These are phyloP conservation scores for Gillenia trifoliata DNA, from an alignment of 306 rosid genomes.

Conservation along the genomic window DNA sequence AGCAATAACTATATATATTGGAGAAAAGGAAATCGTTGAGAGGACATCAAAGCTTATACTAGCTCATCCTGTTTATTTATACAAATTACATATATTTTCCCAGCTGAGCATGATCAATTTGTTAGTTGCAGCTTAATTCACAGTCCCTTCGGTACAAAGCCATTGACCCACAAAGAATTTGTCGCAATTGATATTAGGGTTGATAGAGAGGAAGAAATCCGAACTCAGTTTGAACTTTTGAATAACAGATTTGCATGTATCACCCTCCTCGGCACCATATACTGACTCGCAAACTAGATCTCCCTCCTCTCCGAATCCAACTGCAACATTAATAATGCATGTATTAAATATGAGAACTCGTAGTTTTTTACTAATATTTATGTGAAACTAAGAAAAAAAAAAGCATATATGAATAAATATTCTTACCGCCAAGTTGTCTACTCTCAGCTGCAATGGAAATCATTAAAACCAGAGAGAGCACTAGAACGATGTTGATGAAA, in stretches of 20 bases:
- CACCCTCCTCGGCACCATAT: background rate
- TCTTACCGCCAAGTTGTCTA: background rate
- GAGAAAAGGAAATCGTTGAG: too few species aligned
- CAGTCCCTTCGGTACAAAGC: conserved; percentile 1
- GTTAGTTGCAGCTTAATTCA: background rate
- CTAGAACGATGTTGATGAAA: background rate
- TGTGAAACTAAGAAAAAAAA: background rate
- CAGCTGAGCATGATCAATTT: background rate
- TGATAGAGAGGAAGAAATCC: background rate
- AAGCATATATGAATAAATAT: background rate
- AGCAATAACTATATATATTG: too few species aligned
- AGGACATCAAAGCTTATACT: too few species aligned
- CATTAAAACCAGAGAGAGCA: conserved; percentile 4
- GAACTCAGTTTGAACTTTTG: background rate
- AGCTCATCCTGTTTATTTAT: too few species aligned
- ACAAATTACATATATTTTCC: background rate
- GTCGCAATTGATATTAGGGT: conserved; percentile 8
- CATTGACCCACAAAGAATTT: conserved; percentile 8
- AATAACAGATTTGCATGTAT: background rate
- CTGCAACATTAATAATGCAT: background rate
- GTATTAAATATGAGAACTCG: background rate
- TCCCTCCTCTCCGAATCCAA: background rate
- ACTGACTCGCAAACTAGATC: background rate
- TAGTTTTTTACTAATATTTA: background rate
- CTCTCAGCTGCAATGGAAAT: background rate